These are phyloP conservation scores for Hirsutella rhossiliensis DNA, from an alignment of 2,329 filamentous ascomycete species.

Conservation along the genomic window DNA sequence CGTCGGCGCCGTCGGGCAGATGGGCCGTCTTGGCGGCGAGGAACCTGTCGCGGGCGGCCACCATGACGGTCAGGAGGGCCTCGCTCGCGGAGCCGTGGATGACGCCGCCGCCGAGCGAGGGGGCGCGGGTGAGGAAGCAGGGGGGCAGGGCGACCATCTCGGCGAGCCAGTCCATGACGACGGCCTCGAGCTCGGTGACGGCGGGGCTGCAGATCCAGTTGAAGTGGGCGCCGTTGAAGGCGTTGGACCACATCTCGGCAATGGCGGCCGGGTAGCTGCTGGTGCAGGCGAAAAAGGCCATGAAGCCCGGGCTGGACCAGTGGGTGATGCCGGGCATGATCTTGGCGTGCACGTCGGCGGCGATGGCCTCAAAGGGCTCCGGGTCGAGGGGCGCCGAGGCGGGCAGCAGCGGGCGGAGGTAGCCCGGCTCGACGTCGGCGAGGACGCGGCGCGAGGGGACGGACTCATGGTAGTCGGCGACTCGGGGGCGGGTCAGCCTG, in stretches of 20 bases:
- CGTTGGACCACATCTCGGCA: conserved; percentile 82
- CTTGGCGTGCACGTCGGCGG: conserved; percentile 69
- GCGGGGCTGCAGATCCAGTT: conserved; percentile 95
- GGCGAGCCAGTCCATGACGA: conserved; percentile 86
- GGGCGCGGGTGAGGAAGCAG: conserved; percentile 60
- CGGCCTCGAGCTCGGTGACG: conserved; percentile 84
- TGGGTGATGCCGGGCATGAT: conserved; percentile 90
- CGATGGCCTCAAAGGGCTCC: conserved; percentile 68
- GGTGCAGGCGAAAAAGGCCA: conserved; percentile 86
- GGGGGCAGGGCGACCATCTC: conserved; percentile 61
- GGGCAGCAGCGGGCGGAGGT: conserved; percentile 71
- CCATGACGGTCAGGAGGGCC: conserved; percentile 74
- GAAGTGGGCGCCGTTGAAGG: conserved; percentile 84
- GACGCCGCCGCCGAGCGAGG: conserved; percentile 72
- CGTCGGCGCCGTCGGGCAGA: conserved; percentile 36
- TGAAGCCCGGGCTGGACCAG: conserved; percentile 90
- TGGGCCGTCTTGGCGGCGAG: conserved; percentile 47
- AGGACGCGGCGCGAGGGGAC: conserved; percentile 60
- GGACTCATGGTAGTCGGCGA: conserved; percentile 73
- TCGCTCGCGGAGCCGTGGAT: conserved; percentile 88
- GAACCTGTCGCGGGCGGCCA: conserved; percentile 75
- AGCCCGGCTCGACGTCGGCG: conserved; percentile 71
- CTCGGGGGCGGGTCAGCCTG: conserved; percentile 26
- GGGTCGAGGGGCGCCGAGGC: conserved; percentile 48
- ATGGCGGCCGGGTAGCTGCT: conserved; percentile 76